phyloP scores from a whole-genome alignment of 2,329 filamentous ascomycete species.

The Metarhizium brunneum region DNA sequence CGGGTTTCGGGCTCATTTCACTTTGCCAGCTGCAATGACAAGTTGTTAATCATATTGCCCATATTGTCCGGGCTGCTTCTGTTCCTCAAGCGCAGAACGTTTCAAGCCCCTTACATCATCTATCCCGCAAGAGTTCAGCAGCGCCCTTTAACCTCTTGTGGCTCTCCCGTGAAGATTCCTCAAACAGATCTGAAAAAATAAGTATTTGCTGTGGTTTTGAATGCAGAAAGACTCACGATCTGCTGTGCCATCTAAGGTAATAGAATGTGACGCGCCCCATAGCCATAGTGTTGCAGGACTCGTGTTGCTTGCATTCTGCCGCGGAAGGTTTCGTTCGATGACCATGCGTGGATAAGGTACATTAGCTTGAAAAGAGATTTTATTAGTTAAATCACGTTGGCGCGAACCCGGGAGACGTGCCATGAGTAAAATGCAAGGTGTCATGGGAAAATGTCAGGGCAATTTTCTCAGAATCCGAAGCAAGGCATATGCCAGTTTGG shows the following conservation, averaged over 20 bases:
- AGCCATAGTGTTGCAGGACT: constrained; percentile 13
- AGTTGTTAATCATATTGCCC: background rate
- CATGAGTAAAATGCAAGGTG: constrained; percentile 5
- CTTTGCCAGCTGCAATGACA: no score
- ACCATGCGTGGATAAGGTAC: constrained; percentile 8
- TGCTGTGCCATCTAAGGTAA: constrained; percentile 11
- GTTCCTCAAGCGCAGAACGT: no score
- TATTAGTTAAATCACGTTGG: background rate
- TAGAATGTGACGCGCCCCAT: constrained; percentile 12
- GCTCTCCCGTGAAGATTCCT: constrained; percentile 7
- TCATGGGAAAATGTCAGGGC: constrained; percentile 7
- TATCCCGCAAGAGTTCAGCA: constrained; percentile 6
- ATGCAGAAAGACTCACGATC: constrained; percentile 7
- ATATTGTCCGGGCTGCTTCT: background rate
- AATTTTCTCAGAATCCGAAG: constrained; percentile 5
- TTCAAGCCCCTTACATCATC: background rate
- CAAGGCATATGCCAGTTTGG: constrained; percentile 2
- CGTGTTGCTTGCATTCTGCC: constrained; percentile 1
- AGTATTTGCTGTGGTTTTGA: background rate
- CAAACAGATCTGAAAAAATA: constrained; percentile 4
- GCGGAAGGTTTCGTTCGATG: constrained; percentile 10
- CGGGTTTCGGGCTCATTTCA: no score
- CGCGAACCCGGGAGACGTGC: background rate
- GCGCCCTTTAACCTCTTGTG: constrained; percentile 7
- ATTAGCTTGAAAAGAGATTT: background rate